These are phyloP conservation scores for Heliamphora pulchella DNA, from an alignment of 179 eudicot genomes.

Conservation along the genomic window DNA sequence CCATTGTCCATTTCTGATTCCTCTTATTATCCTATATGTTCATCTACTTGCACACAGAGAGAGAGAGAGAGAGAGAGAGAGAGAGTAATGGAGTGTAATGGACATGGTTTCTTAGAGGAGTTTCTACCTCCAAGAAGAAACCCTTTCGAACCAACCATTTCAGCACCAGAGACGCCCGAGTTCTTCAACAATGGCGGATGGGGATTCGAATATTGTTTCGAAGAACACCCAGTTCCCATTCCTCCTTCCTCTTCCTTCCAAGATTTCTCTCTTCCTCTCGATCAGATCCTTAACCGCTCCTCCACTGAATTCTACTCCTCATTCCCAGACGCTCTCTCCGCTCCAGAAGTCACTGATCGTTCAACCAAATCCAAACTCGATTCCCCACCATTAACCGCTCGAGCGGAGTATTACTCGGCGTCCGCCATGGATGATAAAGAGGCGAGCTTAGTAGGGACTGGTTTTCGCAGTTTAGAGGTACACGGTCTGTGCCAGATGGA, in stretches of 20 bases:
- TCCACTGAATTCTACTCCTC: conserved; percentile 25
- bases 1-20: too few species aligned
- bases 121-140: conserved; percentile 39
- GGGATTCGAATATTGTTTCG: conserved; percentile 26
- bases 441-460: neutral
- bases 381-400: conserved; percentile 16
- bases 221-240: conserved; percentile 25
- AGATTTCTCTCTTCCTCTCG: conserved; percentile 23
- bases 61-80: conserved; percentile 21
- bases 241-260: conserved; percentile 23
- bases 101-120: conserved; percentile 58
- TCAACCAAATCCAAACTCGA: conserved; percentile 14
- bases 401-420: conserved; percentile 26
- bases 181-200: conserved; percentile 23
- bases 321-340: conserved; percentile 18
- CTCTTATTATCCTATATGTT: too few species aligned
- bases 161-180: conserved; percentile 21
- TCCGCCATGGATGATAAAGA: conserved; percentile 26
- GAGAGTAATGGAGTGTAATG: conserved; percentile 45
- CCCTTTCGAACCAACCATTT: conserved; percentile 28
- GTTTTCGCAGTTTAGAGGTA: conserved; percentile 1
- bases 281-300: conserved; percentile 27
- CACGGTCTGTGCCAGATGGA: conserved; percentile 30
- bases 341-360: conserved; percentile 12
- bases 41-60: too few species aligned